A percentile compares a stretch with the other conserved stretches of the same genome.
Evolutionary conservation across 768 basidiomycete species (phyloP).

Genomic region (Suillus fuscotomentosus): DNA sequence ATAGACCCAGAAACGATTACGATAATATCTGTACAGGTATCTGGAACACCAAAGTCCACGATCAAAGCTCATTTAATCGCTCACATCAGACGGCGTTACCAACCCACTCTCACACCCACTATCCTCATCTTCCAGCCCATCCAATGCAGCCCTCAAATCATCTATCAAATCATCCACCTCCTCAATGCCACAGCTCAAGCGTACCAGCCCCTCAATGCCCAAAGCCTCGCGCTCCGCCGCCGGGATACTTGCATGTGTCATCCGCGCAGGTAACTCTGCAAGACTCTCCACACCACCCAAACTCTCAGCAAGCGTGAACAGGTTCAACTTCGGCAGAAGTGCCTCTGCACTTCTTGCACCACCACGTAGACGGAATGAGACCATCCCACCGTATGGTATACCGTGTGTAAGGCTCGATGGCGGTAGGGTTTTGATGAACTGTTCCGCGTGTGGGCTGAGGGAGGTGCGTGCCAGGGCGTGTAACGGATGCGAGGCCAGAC

Average conservation of each 20-base stretch:
- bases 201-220: conserved; percentile 78
- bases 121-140: conserved; percentile 53
- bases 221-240: conserved; percentile 60
- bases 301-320: conserved; percentile 85
- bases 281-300: conserved; percentile 92
- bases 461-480: conserved; percentile 62
- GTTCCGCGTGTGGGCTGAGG: conserved; percentile 66
- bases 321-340: conserved; percentile 62
- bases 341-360: conserved; percentile 53
- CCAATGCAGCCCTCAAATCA: conserved; percentile 39
- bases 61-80: neutral
- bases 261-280: conserved; percentile 81
- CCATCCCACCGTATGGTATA: conserved; percentile 83
- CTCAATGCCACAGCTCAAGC: conserved; percentile 87
- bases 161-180: conserved; percentile 78
- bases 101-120: neutral
- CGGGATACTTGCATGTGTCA: conserved; percentile 86
- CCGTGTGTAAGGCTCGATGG: conserved; percentile 21
- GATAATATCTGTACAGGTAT: neutral
- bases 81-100: neutral
- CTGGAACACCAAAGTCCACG: no score
- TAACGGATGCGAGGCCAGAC: conserved; percentile 64
- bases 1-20: neutral
- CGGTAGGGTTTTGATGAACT: conserved; percentile 51
- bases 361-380: conserved; percentile 65